Base-by-base conservation (phyloP, 768 basidiomycete genomes). In the Pisolithus microcarpus region DNA sequence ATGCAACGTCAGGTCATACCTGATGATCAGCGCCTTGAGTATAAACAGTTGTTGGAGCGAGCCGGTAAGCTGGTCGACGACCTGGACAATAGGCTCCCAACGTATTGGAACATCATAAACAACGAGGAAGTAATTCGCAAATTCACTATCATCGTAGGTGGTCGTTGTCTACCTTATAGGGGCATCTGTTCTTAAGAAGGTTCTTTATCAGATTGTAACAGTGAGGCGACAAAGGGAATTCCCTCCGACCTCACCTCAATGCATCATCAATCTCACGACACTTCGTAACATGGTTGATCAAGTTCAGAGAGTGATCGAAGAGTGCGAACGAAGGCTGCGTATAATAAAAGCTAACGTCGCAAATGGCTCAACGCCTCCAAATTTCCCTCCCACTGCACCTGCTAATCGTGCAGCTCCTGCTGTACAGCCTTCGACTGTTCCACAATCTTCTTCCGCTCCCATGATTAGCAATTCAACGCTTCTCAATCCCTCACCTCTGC, bases 11-110 rank as follows among this genome's bases (percentile, higher is more conserved):
- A n/a, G 43, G 4, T 74, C 16, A 58, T 86, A 24, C 72, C 81
- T 4, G 68, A 74, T 8, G 79, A 81, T 2, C 81, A 80, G 51
- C 72, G 78, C 40, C 51, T 68, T 38, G 81, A 81, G 49, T 87
- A 77, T 56, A 75, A 72, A 46, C 58, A 61, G 23, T 38, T 75
- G 5, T 67, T 86, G 26, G 81, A 83, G 45, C 70, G 75, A 34
- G 59, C 81, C 15, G 63, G 63, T 59, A 77, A 72, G 46, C 60
- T 70, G 46, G 70, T 72, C 38, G 42, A 44, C 13, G 81, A 84
- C 0, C 63, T 83, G 21, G 80, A 86, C 4, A 42, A 51, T 34
- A 80, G 74, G 56, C 65, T 87, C 15, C 70, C 70, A 2, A 65
- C 78, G 66, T 72, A 75, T 54, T 65, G 68, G 48, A 58, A 72